phyloP scores from a whole-genome alignment of 2,329 filamentous ascomycete species.

The Calonectria hawksworthii region DNA sequence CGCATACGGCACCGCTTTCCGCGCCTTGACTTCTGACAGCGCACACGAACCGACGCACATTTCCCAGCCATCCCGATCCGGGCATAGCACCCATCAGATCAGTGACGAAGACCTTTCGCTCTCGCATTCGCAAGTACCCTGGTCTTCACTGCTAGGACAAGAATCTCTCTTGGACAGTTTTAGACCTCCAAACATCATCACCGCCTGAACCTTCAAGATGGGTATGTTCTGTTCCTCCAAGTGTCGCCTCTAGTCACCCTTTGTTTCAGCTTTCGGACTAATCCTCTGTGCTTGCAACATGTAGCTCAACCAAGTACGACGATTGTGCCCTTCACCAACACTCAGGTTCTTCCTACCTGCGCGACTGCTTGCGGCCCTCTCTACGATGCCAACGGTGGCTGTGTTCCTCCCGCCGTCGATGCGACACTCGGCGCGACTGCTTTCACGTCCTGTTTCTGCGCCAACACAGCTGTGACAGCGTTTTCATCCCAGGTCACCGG shows the following conservation, averaged over 20 bases:
- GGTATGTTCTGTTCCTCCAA: slow-evolving; percentile 44
- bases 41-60: slow-evolving; percentile 10
- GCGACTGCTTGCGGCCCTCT: slow-evolving; percentile 71
- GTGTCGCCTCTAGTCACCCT: slow-evolving; percentile 40
- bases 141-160: not conserved
- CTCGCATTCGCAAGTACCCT: not conserved
- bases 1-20: slow-evolving; percentile 7
- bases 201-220: slow-evolving; percentile 50
- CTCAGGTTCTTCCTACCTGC: slow-evolving; percentile 69
- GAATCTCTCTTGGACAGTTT: not conserved
- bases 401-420: slow-evolving; percentile 70
- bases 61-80: slow-evolving; percentile 16
- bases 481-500: slow-evolving; percentile 70
- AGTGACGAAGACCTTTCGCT: not conserved
- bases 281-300: slow-evolving; percentile 19
- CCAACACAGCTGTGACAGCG: slow-evolving; percentile 68
- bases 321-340: slow-evolving; percentile 67
- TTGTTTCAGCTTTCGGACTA: slow-evolving; percentile 30
- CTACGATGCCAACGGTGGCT: slow-evolving; percentile 79
- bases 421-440: slow-evolving; percentile 62
- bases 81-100: not conserved
- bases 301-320: slow-evolving; percentile 57
- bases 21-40: slow-evolving; percentile 7
- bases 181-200: not conserved
- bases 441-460: slow-evolving; percentile 82